Percentiles rank a stretch among this genome's conserved stretches.
These are phyloP conservation scores for Phyllosticta citrichinensis DNA, from an alignment of 2,329 filamentous ascomycete genomes.

Conservation along the genomic window DNA sequence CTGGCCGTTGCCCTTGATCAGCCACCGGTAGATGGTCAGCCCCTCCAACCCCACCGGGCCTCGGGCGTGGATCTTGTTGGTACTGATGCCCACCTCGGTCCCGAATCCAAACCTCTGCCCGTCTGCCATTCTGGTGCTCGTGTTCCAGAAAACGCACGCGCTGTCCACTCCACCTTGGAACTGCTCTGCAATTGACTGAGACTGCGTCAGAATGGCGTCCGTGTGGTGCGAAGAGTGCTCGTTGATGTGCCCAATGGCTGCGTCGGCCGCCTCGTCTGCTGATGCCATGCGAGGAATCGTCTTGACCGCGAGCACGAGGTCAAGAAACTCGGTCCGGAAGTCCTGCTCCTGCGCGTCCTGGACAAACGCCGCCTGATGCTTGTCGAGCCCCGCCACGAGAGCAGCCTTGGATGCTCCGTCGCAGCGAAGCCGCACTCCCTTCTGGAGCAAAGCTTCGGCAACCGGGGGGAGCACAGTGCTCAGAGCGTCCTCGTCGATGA, in stretches of 20 bases:
- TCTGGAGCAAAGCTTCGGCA: conserved; percentile 61
- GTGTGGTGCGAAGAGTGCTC: conserved; percentile 87
- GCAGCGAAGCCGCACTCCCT: conserved; percentile 75
- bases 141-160: conserved; percentile 94
- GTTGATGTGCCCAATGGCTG: conserved; percentile 84
- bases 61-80: conserved; percentile 93
- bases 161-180: conserved; percentile 85
- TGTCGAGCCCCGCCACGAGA: conserved; percentile 40
- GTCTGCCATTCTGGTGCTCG: conserved; percentile 86
- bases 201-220: conserved; percentile 74
- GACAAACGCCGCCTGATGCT: conserved; percentile 38
- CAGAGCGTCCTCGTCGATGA: conserved; percentile 67
- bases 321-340: conserved; percentile 82
- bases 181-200: conserved; percentile 55
- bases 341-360: conserved; percentile 60
- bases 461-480: conserved; percentile 57
- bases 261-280: conserved; percentile 39
- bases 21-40: conserved; percentile 95
- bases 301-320: conserved; percentile 75
- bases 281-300: conserved; percentile 43
- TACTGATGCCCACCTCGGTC: conserved; percentile 96
- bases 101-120: conserved; percentile 97
- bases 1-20: conserved; percentile 75
- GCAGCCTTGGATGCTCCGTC: conserved; percentile 59
- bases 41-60: conserved; percentile 92